phyloP scores from a whole-genome alignment of 140 eudicot species.

The Erigeron philadelphicus region DNA sequence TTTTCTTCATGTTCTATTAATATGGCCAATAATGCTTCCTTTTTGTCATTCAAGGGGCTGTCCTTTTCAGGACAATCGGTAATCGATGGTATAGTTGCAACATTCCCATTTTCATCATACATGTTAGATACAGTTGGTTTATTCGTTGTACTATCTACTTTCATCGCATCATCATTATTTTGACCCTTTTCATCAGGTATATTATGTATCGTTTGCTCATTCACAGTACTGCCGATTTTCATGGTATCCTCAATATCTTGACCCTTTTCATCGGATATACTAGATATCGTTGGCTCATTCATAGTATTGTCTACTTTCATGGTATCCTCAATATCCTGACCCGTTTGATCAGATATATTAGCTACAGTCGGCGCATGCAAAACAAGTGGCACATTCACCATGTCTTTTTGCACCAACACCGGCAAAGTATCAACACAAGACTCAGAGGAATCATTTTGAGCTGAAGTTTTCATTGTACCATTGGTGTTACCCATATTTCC shows the following conservation, averaged over 20 bases:
- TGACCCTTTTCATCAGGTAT: background rate
- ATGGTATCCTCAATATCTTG: background rate
- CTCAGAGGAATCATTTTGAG: background rate
- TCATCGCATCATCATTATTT: background rate
- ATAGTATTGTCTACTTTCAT: slow-evolving; percentile 1
- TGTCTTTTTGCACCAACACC: background rate
- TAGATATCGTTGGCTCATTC: no score
- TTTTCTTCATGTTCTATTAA: background rate
- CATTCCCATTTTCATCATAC: background rate
- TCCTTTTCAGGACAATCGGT: background rate
- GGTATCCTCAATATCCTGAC: background rate
- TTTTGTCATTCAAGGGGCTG: background rate
- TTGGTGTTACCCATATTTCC: background rate
- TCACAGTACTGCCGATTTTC: background rate
- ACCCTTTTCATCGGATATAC: background rate
- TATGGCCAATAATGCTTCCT: background rate
- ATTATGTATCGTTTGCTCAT: background rate
- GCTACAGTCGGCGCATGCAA: background rate
- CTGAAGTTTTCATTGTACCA: background rate
- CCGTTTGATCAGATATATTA: background rate
- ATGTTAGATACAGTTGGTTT: no score
- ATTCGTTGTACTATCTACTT: background rate
- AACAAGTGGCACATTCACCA: slow-evolving; percentile 1
- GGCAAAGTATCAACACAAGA: background rate
- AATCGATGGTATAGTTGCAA: background rate